phyloP scores from a whole-genome alignment of 2,329 filamentous ascomycete genomes.

The Fusarium fujikuroi region DNA sequence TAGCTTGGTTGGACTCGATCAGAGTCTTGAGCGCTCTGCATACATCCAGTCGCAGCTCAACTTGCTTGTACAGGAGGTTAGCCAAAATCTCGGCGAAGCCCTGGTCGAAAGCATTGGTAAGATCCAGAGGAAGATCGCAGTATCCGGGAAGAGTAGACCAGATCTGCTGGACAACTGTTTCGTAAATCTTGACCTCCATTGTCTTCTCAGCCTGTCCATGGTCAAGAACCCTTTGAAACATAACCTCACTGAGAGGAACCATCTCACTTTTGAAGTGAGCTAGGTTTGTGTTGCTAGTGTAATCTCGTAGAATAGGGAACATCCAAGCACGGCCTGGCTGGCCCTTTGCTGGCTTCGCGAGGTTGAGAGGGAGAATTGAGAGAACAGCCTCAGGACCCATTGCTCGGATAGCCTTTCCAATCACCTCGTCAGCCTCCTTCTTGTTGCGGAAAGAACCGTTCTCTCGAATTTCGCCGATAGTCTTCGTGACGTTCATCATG shows the following conservation, averaged over 20 bases:
- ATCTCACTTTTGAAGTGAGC: constrained; percentile 87
- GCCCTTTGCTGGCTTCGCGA: constrained; percentile 78
- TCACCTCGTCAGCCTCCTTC: constrained; percentile 91
- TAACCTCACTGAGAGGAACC: constrained; percentile 86
- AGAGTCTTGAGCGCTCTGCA: constrained; percentile 87
- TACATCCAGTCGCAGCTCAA: constrained; percentile 85
- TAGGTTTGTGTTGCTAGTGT: constrained; percentile 87
- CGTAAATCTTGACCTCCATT: constrained; percentile 97
- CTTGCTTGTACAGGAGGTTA: constrained; percentile 92
- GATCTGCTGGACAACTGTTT: constrained; percentile 93
- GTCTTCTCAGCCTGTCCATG: constrained; percentile 87
- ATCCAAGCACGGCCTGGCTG: constrained; percentile 93
- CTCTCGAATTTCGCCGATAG: constrained; percentile 85
- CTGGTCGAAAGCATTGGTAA: constrained; percentile 82
- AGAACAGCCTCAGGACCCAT: constrained; percentile 91
- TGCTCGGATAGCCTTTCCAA: constrained; percentile 86
- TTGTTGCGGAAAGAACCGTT: constrained; percentile 92
- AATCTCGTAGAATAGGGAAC: constrained; percentile 88
- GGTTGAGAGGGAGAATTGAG: constrained; percentile 84
- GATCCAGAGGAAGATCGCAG: constrained; percentile 89
- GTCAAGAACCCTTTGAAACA: constrained; percentile 90
- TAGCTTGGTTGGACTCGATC: constrained; percentile 90
- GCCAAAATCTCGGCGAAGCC: constrained; percentile 88
- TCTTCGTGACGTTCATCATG: constrained; percentile 78
- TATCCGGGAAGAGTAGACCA: constrained; percentile 96